phyloP scores from a whole-genome alignment of 345 rosid species.

The Cardiospermum halicacabum region DNA sequence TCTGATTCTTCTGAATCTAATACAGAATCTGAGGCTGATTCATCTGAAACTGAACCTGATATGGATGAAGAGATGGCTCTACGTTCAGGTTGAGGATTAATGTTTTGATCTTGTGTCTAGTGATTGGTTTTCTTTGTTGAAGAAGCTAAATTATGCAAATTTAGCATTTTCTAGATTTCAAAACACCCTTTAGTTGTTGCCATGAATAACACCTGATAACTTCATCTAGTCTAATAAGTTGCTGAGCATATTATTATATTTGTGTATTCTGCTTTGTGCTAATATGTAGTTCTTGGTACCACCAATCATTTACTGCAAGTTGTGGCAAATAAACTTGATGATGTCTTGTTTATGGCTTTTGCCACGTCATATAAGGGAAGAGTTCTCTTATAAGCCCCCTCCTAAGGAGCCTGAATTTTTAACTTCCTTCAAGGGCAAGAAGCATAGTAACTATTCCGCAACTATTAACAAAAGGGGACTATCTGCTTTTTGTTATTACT shows the following conservation, averaged over 20 bases:
- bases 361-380: background rate
- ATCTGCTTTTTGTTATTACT: too few relatives aligned
- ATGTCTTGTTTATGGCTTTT: background rate
- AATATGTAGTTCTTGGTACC: background rate
- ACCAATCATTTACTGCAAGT: background rate
- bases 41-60: constrained; percentile 84
- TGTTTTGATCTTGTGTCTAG: background rate
- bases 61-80: constrained; percentile 59
- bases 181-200: background rate
- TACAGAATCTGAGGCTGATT: constrained; percentile 52
- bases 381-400: too few relatives aligned
- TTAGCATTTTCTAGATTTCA: constrained; percentile 1
- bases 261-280: background rate
- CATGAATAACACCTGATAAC: background rate
- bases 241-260: background rate
- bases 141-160: constrained; percentile 9
- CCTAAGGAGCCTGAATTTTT: too few relatives aligned
- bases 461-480: too few relatives aligned
- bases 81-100: constrained; percentile 52
- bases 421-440: too few relatives aligned
- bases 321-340: background rate
- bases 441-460: too few relatives aligned
- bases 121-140: constrained; percentile 1
- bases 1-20: constrained; percentile 56
- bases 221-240: constrained; percentile 2